A percentile compares a stretch with the other conserved stretches of the same genome.
Evolutionary conservation across 2,329 filamentous ascomycete genomes (phyloP).

Genomic region (Apiospora phragmitis): DNA sequence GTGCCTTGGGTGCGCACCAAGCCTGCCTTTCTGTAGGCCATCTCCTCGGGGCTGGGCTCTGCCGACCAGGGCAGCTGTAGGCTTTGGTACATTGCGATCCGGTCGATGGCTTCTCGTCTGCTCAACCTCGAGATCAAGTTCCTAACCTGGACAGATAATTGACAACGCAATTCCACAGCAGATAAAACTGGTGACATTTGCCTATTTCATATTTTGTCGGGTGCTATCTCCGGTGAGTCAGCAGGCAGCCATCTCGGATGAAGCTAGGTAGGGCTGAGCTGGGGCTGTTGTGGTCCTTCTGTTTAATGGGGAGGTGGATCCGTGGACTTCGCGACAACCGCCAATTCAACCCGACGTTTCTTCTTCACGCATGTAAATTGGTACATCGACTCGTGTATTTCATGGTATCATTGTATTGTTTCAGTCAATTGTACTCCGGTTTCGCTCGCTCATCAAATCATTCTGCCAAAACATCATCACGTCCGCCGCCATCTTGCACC

Average conservation of each 20-base stretch:
- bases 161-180: neutral
- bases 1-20: neutral
- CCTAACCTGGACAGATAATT: neutral
- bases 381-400: neutral
- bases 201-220: neutral
- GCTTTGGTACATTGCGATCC: neutral
- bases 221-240: neutral
- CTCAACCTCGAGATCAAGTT: neutral
- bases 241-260: neutral
- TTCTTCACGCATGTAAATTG: no score
- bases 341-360: no score
- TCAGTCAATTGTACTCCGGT: neutral
- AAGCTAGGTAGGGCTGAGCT: neutral
- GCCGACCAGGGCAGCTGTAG: neutral
- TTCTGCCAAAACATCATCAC: neutral
- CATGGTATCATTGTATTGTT: neutral
- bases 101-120: neutral
- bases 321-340: neutral
- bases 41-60: neutral
- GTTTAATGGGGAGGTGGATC: neutral
- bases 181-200: neutral
- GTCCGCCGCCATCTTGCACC: conserved; percentile 4
- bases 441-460: neutral
- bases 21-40: neutral
- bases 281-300: neutral